A percentile compares a stretch with the other conserved stretches of the same genome.
phyloP scores from a whole-genome alignment of 768 basidiomycete species.

The Erythrobasidium yunnanense region DNA sequence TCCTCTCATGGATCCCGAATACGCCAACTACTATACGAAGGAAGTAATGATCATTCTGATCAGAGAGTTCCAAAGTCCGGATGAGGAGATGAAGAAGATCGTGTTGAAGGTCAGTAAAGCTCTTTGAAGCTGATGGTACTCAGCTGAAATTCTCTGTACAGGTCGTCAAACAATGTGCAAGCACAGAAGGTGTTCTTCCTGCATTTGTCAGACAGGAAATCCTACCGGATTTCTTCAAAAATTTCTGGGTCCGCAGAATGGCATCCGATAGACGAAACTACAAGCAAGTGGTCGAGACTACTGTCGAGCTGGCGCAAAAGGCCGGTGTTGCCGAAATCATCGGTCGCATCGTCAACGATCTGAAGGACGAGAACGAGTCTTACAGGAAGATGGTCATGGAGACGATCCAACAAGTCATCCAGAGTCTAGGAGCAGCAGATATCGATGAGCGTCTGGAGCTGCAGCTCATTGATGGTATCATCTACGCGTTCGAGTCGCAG shows the following conservation, averaged over 20 bases:
- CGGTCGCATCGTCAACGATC: constrained; percentile 70
- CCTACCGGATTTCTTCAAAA: constrained; percentile 96
- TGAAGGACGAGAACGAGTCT: constrained; percentile 55
- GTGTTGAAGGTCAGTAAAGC: constrained; percentile 56
- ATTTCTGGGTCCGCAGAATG: constrained; percentile 79
- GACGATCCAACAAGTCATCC: constrained; percentile 92
- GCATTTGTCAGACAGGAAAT: constrained; percentile 96
- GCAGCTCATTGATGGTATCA: constrained; percentile 91
- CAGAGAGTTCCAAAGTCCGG: constrained; percentile 61
- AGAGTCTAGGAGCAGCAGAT: constrained; percentile 87
- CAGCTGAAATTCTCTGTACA: neutral
- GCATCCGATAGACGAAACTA: constrained; percentile 93
- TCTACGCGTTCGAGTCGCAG: constrained; percentile 99
- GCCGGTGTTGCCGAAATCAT: constrained; percentile 94
- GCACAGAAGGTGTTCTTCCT: constrained; percentile 93
- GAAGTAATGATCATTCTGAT: constrained; percentile 94
- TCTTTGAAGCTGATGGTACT: neutral
- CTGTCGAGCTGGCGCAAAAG: constrained; percentile 95
- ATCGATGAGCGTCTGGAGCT: constrained; percentile 93
- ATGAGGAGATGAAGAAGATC: constrained; percentile 99
- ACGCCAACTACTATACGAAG: constrained; percentile 97
- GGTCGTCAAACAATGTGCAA: constrained; percentile 96
- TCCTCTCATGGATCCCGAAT: constrained; percentile 98
- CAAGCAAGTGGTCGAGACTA: constrained; percentile 94
- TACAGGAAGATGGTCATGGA: constrained; percentile 97